These are phyloP conservation scores for Calycina herbarum DNA, from an alignment of 2,329 filamentous ascomycete genomes.

Conservation along the genomic window DNA sequence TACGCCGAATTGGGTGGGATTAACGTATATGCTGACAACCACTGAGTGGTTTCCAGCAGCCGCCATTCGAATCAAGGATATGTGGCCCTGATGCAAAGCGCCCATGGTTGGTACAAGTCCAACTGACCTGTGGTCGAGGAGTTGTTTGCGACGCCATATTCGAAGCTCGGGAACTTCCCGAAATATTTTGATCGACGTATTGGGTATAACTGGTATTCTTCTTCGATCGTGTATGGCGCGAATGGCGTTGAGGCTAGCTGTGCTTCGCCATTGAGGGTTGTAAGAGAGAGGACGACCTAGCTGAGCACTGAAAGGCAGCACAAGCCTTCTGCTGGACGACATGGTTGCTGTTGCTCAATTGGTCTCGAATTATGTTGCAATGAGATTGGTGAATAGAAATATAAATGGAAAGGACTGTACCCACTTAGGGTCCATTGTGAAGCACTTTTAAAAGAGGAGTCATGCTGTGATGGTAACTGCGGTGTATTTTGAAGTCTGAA, in stretches of 20 bases:
- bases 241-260: slow-evolving; percentile 1
- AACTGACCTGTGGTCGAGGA: slow-evolving; percentile 68
- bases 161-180: slow-evolving; percentile 73
- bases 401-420: slow-evolving; percentile 1
- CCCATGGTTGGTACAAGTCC: slow-evolving; percentile 97
- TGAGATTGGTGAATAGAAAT: neutral
- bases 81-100: slow-evolving; percentile 88
- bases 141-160: slow-evolving; percentile 65
- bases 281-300: slow-evolving; percentile 7
- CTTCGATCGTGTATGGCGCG: slow-evolving; percentile 20
- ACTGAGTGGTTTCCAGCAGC: slow-evolving; percentile 83
- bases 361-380: neutral
- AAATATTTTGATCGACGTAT: slow-evolving; percentile 67
- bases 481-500: slow-evolving; percentile 34
- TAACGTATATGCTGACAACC: slow-evolving; percentile 91
- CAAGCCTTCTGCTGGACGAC: slow-evolving; percentile 10
- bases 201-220: slow-evolving; percentile 44
- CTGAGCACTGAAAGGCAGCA: neutral
- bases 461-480: slow-evolving; percentile 36
- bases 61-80: slow-evolving; percentile 81
- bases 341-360: slow-evolving; percentile 16
- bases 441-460: slow-evolving; percentile 20
- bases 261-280: slow-evolving; percentile 22
- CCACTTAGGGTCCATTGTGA: slow-evolving; percentile 33
- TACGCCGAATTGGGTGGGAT: slow-evolving; percentile 92